Base-by-base conservation (phyloP, 2,329 filamentous ascomycete genomes). In the Alternaria gansuensis region DNA sequence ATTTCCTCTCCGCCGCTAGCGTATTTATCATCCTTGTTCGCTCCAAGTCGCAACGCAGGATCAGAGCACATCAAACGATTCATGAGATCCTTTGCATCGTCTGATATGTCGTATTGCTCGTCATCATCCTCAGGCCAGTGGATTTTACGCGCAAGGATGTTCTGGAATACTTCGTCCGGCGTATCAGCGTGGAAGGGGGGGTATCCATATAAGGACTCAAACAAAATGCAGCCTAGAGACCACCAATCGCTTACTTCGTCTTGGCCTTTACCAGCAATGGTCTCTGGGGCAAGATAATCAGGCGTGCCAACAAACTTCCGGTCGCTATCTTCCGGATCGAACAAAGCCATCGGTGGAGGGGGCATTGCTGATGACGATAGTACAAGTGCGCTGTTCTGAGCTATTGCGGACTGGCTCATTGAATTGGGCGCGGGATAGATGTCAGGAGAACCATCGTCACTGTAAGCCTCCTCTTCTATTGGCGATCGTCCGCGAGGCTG, bases 241-340 rank as follows among this genome's bases (percentile, higher is more conserved):
- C 95, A 99, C 95, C 95, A 99, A 87, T 99, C 95, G 74, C 95
- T 98, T 67, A 94, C 95, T 77, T 98, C 94, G 72, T 99, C 95
- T 77, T 99, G 95, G 2, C 94, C 93, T 66, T 93, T 88, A 49
- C 96, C 95, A 65, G 92, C 93, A 73, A 99, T 96, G 0, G 96
- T 99, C 75, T 99, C 96, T 0, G 95, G 95, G 0, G 95, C 95
- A 13, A 99, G 85, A 74, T 99, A 99, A 77, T 99, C 95, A 0
- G 95, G 95, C 0, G 95, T 99, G 31, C 95, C 95, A 8, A 99
- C 95, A 70, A 99, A 99, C 37, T 92, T 89, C 53, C 95, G 88
- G 73, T 92, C 94, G 60, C 88, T 96, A 72, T 99, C 95, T 73
- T 97, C 90, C 0, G 95, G 95, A 71, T 98, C 93, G 72, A 98